Conservation (phyloP, 2,329 filamentous ascomycete genomes). For the Lecanicillium sp. region DNA sequence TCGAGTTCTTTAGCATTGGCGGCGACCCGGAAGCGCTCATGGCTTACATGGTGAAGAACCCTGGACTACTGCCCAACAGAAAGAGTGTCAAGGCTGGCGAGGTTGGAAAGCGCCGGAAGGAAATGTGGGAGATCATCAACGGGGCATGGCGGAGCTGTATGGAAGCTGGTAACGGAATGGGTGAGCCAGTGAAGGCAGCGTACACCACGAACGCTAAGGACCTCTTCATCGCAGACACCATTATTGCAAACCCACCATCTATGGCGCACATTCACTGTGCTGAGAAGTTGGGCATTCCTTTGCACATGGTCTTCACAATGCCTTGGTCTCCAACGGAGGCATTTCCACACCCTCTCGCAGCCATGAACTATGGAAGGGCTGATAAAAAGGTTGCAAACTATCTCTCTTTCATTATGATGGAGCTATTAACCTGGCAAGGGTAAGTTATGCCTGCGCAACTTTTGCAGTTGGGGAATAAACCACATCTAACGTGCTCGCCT, state of each 20-base stretch:
- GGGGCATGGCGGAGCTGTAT: slow-evolving; percentile 29
- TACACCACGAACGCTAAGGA: slow-evolving; percentile 17
- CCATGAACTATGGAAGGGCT: slow-evolving; percentile 49
- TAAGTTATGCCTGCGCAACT: too few relatives aligned
- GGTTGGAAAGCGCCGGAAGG: slow-evolving; percentile 23
- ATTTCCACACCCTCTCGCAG: slow-evolving; percentile 62
- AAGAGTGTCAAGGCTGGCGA: slow-evolving; percentile 28
- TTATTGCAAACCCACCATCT: slow-evolving; percentile 46
- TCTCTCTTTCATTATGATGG: slow-evolving; percentile 60
- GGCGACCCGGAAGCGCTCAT: slow-evolving; percentile 45
- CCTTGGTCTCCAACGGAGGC: slow-evolving; percentile 64
- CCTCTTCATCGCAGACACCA: slow-evolving; percentile 45
- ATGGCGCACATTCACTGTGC: slow-evolving; percentile 47
- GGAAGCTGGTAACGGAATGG: slow-evolving; percentile 25
- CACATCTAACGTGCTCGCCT: too few relatives aligned
- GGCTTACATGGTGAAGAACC: slow-evolving; percentile 33
- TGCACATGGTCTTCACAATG: slow-evolving; percentile 54
- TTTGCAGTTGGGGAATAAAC: too few relatives aligned
- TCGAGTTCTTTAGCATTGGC: slow-evolving; percentile 52
- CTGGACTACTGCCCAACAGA: slow-evolving; percentile 27
- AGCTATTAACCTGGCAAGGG: slow-evolving; percentile 70
- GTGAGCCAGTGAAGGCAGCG: slow-evolving; percentile 17
- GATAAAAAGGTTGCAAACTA: slow-evolving; percentile 58
- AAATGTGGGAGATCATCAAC: slow-evolving; percentile 29
- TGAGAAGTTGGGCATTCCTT: slow-evolving; percentile 37